phyloP scores from a whole-genome alignment of 768 basidiomycete species.

The Strobilomyces confusus region DNA sequence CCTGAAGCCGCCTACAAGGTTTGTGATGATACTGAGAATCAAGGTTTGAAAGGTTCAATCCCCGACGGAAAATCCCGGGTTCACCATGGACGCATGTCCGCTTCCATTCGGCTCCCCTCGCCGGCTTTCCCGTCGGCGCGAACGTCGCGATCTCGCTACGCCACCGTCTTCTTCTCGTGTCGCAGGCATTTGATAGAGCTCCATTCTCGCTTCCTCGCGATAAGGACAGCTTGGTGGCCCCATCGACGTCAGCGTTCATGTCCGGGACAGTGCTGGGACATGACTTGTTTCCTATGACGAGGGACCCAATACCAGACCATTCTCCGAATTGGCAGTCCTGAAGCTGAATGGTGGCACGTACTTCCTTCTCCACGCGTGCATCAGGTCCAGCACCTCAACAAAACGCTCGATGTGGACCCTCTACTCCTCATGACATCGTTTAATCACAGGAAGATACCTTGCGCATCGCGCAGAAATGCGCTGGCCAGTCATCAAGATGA shows the following conservation, averaged over 20 bases:
- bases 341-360: constrained; percentile 79
- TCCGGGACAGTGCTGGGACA: constrained; percentile 71
- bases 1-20: constrained; percentile 34
- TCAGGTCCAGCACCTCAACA: constrained; percentile 95
- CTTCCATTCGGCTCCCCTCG: constrained; percentile 25
- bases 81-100: constrained; percentile 10
- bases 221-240: constrained; percentile 63
- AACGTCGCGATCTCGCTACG: too few species aligned
- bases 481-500: constrained; percentile 91
- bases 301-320: constrained; percentile 54
- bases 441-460: constrained; percentile 95
- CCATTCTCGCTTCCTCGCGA: constrained; percentile 92
- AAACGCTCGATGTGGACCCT: constrained; percentile 79
- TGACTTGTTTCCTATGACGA: constrained; percentile 80
- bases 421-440: constrained; percentile 99
- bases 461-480: constrained; percentile 95
- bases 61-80: constrained; percentile 26
- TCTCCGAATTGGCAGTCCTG: constrained; percentile 92
- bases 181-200: constrained; percentile 78
- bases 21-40: constrained; percentile 52
- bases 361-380: background rate
- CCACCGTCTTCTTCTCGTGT: constrained; percentile 3
- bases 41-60: constrained; percentile 34
- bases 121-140: constrained; percentile 10
- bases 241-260: constrained; percentile 1